These are phyloP conservation scores for Globisporangium rhizosaccharum DNA, from an alignment of 352 stramenopile genomes.

Conservation along the genomic window DNA sequence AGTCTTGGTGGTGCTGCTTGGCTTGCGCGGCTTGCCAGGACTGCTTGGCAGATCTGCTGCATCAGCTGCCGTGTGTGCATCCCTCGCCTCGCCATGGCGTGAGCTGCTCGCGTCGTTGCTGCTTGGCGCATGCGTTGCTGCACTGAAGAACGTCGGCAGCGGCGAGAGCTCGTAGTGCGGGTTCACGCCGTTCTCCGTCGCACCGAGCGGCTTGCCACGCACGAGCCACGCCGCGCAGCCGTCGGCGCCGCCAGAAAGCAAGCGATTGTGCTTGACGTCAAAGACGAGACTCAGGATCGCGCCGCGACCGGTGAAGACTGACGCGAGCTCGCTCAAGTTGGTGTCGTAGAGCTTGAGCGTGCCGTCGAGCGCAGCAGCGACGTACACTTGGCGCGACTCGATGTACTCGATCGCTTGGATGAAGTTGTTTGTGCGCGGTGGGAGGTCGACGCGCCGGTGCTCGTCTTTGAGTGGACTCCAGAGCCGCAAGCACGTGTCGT, in stretches of 20 bases:
- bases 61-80: not conserved
- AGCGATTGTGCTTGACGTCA: constrained; percentile 38
- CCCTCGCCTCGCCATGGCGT: not conserved
- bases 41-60: not conserved
- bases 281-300: constrained; percentile 55
- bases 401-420: constrained; percentile 62
- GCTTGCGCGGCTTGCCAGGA: constrained; percentile 3
- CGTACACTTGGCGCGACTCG: constrained; percentile 52
- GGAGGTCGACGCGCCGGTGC: constrained; percentile 43
- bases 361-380: constrained; percentile 54
- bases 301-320: constrained; percentile 37
- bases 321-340: constrained; percentile 49
- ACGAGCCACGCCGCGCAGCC: constrained; percentile 60
- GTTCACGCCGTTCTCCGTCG: constrained; percentile 37
- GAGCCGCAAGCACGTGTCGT: constrained; percentile 41
- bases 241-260: constrained; percentile 59
- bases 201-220: constrained; percentile 31
- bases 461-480: constrained; percentile 31
- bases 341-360: constrained; percentile 60
- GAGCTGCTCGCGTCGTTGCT: not conserved
- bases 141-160: constrained; percentile 38
- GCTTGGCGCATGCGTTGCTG: not conserved
- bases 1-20: constrained; percentile 8
- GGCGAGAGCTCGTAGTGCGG: constrained; percentile 53
- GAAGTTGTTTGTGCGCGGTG: constrained; percentile 45